These are phyloP conservation scores for Arxiozyma telluris DNA, from an alignment of 1,139 yeast species.

Conservation along the genomic window DNA sequence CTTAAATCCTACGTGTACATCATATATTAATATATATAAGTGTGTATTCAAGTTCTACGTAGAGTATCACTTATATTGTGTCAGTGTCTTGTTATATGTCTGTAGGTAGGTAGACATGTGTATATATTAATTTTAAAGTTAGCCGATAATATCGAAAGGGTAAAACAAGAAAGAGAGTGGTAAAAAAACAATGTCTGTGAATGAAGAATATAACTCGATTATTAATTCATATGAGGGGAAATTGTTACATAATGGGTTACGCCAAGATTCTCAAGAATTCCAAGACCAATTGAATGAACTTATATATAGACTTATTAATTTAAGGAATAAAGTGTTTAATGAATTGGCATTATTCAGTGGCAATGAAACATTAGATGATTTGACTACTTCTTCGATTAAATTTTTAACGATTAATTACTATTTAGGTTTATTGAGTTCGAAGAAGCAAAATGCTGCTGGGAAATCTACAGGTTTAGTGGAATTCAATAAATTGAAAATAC, in stretches of 20 bases:
- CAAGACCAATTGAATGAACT: conserved; percentile 24
- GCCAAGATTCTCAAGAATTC: conserved; percentile 32
- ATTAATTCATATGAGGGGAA: conserved; percentile 10
- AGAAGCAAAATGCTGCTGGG: conserved; percentile 16
- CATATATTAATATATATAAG: neutral
- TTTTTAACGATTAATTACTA: conserved; percentile 46
- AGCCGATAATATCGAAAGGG: neutral
- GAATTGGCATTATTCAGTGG: conserved; percentile 45
- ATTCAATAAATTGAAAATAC: conserved; percentile 28
- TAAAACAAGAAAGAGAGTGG: neutral
- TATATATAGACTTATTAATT: conserved; percentile 25
- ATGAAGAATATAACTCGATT: conserved; percentile 15
- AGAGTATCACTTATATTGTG: no score
- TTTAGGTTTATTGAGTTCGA: conserved; percentile 33
- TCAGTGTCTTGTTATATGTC: no score
- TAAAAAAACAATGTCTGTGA: conserved; percentile 1
- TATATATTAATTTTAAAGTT: no score
- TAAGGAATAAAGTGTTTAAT: conserved; percentile 29
- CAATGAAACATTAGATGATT: conserved; percentile 51
- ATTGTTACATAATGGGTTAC: conserved; percentile 14
- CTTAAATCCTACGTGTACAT: neutral
- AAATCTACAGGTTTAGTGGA: conserved; percentile 4
- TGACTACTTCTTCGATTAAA: conserved; percentile 47
- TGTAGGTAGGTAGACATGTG: no score
- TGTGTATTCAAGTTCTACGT: no score